phyloP scores from a whole-genome alignment of 2,329 filamentous ascomycete species.

The Colletotrichum chlorophyti region DNA sequence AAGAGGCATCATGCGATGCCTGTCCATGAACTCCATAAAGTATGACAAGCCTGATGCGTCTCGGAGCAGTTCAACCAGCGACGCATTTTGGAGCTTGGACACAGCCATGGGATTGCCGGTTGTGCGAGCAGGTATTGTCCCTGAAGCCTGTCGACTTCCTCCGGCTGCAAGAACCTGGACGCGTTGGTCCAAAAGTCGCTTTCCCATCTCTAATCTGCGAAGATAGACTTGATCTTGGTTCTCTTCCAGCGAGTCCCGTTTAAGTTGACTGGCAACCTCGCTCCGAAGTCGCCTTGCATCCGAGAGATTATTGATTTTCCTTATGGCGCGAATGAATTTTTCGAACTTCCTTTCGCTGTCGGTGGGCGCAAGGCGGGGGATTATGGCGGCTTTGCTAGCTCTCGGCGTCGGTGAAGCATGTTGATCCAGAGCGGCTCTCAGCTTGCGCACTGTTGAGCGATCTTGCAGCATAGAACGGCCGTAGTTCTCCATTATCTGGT shows the following conservation, averaged over 20 bases:
- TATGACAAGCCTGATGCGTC: conserved; percentile 92
- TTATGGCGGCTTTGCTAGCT: conserved; percentile 67
- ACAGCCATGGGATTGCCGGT: conserved; percentile 30
- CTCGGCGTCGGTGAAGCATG: conserved; percentile 85
- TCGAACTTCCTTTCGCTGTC: conserved; percentile 95
- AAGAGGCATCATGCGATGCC: conserved; percentile 82
- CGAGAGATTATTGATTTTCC: conserved; percentile 88
- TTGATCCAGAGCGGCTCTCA: conserved; percentile 90
- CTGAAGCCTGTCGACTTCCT: conserved; percentile 54
- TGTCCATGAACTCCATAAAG: conserved; percentile 99
- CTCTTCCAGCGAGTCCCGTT: conserved; percentile 80
- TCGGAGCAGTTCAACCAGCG: conserved; percentile 84
- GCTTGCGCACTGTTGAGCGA: conserved; percentile 89
- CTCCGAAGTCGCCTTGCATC: conserved; percentile 92
- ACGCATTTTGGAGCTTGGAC: conserved; percentile 75
- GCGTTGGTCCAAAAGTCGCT: conserved; percentile 86
- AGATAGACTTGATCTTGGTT: conserved; percentile 86
- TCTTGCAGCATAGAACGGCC: conserved; percentile 90
- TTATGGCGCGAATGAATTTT: conserved; percentile 87
- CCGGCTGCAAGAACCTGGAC: conserved; percentile 81
- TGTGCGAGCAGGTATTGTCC: conserved; percentile 25
- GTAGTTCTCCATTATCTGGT: conserved; percentile 91
- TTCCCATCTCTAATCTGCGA: conserved; percentile 88
- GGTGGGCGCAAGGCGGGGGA: conserved; percentile 79
- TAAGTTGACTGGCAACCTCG: conserved; percentile 90